Base-by-base conservation (phyloP, 1,284 basidiomycete genomes). In the Cryptococcus amylolentus region DNA sequence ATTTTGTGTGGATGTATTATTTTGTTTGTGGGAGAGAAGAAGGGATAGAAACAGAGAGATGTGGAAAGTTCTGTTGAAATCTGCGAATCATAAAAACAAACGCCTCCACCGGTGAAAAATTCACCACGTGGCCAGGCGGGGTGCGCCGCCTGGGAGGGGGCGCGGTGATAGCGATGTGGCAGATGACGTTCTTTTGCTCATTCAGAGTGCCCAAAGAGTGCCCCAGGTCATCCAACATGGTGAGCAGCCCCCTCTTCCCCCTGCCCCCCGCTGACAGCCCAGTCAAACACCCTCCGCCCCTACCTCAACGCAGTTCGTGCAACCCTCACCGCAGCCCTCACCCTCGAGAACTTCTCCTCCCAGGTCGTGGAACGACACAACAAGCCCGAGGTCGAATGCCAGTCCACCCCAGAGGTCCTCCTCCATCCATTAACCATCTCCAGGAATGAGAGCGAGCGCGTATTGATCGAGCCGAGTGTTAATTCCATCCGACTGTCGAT, bases 311-410 rank as follows among this genome's bases (percentile, higher is more conserved):
- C 94, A 39, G 95, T 99, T 51, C 84, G 96, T 63, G 90, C 91
- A 10, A 95, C 95, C 13, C 82, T 99, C 53, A 98, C 94, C 5
- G 95, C 95, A n/a, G 94, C 96, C 1, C 82, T 98, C 65, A 97
- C 94, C 0, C 82, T 99, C 54, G 89, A 97, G 80, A 93, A 97
- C 83, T 99, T 99, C 81, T 86, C 91, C 42, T 97, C 93, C 7
- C 95, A 98, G 84, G 88, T 95, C 58, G 92, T 96, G 45, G 94
- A 98, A 77, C 82, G 94, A 51, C 94, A 98, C 80, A 97, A 98
- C 79, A 92, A 93, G 70, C 91, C 93, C 56, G 93, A 97, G 76
- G 86, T 96, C 18, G 93, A 97, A 78, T 86, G 85, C 39, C 81
- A 81, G 51, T 85, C 85, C 63, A 92, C 94, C 10, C 91, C 89